Percentiles rank a stretch among this genome's conserved stretches.
phyloP scores from a whole-genome alignment of 164 flowering plant genomes.

The Annona squamosa region DNA sequence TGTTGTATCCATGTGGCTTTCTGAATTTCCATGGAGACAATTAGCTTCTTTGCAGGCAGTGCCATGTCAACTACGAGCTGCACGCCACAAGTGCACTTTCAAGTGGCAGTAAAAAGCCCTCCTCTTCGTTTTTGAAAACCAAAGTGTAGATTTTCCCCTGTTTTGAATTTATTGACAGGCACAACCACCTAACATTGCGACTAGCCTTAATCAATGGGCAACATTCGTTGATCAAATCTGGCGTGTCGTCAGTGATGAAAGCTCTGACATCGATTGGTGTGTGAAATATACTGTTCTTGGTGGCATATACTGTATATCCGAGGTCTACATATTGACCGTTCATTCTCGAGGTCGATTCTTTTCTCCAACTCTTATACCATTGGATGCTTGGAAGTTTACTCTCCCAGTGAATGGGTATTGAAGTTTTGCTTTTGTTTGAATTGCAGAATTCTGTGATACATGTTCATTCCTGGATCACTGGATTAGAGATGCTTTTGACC shows the following conservation, averaged over 20 bases:
- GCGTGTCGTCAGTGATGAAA: constrained; percentile 77
- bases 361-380: background rate
- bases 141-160: background rate
- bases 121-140: background rate
- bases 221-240: constrained; percentile 94
- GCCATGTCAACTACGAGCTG: background rate
- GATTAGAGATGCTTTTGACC: constrained; percentile 76
- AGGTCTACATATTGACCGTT: constrained; percentile 92
- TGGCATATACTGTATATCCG: constrained; percentile 89
- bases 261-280: constrained; percentile 79
- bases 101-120: background rate
- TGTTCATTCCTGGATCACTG: constrained; percentile 72
- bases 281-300: constrained; percentile 87
- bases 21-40: background rate
- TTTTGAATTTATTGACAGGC: constrained; percentile 36
- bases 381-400: background rate
- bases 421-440: background rate
- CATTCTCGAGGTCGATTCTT: constrained; percentile 65
- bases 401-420: background rate
- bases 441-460: constrained; percentile 68
- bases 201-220: constrained; percentile 94
- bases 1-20: background rate
- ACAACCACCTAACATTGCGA: constrained; percentile 65
- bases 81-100: background rate
- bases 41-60: background rate